phyloP scores from a whole-genome alignment of 306 rosid species.

The Pyrus pyrifolia region DNA sequence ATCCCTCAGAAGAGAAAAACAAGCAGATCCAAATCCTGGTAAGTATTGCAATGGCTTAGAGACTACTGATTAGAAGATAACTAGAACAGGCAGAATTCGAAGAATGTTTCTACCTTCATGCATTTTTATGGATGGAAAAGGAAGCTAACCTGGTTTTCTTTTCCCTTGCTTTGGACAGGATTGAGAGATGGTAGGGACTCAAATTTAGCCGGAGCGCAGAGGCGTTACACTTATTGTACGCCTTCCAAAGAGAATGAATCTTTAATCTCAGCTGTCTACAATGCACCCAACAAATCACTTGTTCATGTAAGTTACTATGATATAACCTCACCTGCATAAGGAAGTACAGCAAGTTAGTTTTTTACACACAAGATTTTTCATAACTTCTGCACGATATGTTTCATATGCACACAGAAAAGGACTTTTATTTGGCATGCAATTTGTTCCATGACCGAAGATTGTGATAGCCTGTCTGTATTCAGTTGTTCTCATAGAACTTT shows the following conservation, averaged over 20 bases:
- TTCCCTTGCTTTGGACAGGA: conserved; percentile 16
- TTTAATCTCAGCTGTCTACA: neutral
- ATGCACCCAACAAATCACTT: neutral
- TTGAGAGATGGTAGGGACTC: conserved; percentile 5
- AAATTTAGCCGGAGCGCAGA: neutral
- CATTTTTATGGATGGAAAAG: neutral
- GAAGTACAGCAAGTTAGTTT: neutral
- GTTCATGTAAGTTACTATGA: conserved; percentile 14
- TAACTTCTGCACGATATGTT: neutral
- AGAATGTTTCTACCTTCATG: neutral
- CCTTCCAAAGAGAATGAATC: conserved; percentile 14
- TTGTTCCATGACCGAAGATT: neutral
- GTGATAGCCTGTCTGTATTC: neutral
- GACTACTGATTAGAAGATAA: neutral
- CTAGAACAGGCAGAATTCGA: neutral
- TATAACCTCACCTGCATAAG: neutral
- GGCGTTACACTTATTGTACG: conserved; percentile 1
- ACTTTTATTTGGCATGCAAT: neutral
- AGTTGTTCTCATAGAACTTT: neutral
- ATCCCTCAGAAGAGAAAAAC: neutral
- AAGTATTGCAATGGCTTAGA: neutral
- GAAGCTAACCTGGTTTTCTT: neutral
- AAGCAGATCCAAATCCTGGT: neutral
- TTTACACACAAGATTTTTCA: neutral
- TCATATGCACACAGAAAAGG: neutral